Percentiles rank a stretch among this genome's conserved stretches.
phyloP scores from a whole-genome alignment of 1,139 yeast genomes.

The Geotrichum aggregatum region DNA sequence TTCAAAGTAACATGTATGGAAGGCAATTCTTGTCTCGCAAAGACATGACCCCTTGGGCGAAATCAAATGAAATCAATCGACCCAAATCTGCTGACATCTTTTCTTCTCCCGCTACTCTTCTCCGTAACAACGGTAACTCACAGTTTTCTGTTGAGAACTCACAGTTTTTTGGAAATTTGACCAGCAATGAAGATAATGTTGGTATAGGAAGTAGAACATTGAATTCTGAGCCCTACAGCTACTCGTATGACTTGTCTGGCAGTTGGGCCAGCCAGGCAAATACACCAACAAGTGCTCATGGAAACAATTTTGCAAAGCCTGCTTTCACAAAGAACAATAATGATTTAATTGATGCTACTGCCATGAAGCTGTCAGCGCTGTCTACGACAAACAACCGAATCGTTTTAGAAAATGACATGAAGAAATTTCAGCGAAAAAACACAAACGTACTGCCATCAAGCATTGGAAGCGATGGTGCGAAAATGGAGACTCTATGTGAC shows the following conservation, averaged over 20 bases:
- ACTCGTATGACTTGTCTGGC: background rate
- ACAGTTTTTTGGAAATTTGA: background rate
- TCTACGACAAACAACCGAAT: slow-evolving; percentile 28
- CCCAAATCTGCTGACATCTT: slow-evolving; percentile 33
- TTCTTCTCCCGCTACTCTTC: background rate
- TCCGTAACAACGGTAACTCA: background rate
- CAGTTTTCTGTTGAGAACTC: background rate
- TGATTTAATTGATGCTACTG: slow-evolving; percentile 35
- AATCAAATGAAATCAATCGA: slow-evolving; percentile 29
- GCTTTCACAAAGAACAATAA: slow-evolving; percentile 23
- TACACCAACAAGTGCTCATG: slow-evolving; percentile 26
- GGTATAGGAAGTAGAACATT: background rate
- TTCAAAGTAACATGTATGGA: background rate
- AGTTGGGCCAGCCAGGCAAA: slow-evolving; percentile 32
- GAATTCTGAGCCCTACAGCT: background rate
- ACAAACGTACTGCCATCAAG: background rate
- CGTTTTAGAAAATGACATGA: slow-evolving; percentile 6
- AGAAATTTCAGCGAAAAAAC: slow-evolving; percentile 5
- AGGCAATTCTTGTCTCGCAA: slow-evolving; percentile 2
- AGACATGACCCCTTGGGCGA: slow-evolving; percentile 17
- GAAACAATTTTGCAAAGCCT: slow-evolving; percentile 20
- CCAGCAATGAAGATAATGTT: background rate
- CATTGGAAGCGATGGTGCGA: background rate
- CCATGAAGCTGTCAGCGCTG: slow-evolving; percentile 41
- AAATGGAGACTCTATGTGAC: background rate